Percentiles rank a stretch among this genome's conserved stretches.
These are phyloP conservation scores for Brassica balearica DNA, from an alignment of 441 rosid species.

Conservation along the genomic window DNA sequence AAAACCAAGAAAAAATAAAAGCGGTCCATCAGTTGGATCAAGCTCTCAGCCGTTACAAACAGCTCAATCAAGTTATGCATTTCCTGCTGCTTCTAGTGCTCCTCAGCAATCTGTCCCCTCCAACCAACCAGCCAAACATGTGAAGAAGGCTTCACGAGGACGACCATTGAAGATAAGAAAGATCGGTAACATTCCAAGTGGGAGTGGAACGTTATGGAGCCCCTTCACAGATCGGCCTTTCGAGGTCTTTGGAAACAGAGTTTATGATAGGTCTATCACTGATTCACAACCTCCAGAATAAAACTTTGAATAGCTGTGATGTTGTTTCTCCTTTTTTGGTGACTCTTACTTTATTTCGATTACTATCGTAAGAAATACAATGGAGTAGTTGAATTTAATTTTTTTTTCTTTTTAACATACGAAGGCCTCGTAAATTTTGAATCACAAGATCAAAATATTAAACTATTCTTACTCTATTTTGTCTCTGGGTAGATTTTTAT, in stretches of 20 bases:
- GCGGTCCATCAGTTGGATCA: not conserved
- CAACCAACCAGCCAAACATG: slow-evolving; percentile 3
- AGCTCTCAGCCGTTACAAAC: not conserved
- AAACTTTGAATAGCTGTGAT: no score
- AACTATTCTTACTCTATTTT: not conserved
- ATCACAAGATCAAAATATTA: no score
- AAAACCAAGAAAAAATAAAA: not conserved
- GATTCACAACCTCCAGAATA: no score
- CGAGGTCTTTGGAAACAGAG: no score
- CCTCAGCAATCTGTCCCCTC: not conserved
- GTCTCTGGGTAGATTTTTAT: not conserved
- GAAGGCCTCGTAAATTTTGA: no score
- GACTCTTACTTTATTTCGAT: not conserved
- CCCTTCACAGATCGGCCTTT: no score
- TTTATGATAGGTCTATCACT: no score
- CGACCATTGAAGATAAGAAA: not conserved
- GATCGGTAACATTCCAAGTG: no score
- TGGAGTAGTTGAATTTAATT: not conserved
- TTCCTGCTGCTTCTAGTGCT: not conserved
- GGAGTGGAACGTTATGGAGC: no score
- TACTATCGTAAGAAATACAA: not conserved
- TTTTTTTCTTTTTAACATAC: no score
- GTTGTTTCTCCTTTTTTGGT: not conserved
- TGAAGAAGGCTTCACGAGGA: not conserved
- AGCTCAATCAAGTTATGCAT: not conserved